Evolutionary conservation across 495 filamentous ascomycete species (phyloP), one percentile per base, ranked within the genome.

Genomic region (Podospora tetraspora): DNA sequence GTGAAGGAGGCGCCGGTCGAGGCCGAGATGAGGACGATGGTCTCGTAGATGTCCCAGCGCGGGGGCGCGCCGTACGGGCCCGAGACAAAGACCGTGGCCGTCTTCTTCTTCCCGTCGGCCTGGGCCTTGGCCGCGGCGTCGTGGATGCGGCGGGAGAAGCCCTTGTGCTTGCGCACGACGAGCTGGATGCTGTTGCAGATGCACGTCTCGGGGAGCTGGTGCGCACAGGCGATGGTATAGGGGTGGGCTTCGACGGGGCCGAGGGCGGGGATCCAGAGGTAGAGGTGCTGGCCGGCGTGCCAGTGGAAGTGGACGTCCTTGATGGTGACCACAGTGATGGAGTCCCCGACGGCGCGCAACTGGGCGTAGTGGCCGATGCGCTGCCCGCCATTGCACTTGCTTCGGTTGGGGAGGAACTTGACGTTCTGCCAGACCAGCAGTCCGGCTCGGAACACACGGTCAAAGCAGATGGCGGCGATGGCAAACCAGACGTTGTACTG

Each of bases 251-350:
- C 90, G 4, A 93, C 73, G 0, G 86, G 86, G 0, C 84, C 87
- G 9, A 96, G 76, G 4, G 80, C 82, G 68, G 91, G 92, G 66
- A 90, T 82, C 70, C 89, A 89, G 7, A 97, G 81, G 68, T 93
- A 92, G 3, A 93, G 82, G 70, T 95, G 90, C 71, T 95, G 92
- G 12, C 93, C 93, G 0, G 92, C 81, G 19, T 81, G 81, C 93
- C 93, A 97, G 21, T 75, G 79, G 68, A 94, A 86, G 24, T 88
- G 83, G 0, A 91, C 86, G 61, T 90, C 86, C 57, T 84, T 79
- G 71, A 96, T 88, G 3, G 87, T 89, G 27, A 96, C 78, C 7
- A 87, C 85, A 4, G 91, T 93, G 62, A 88, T 84, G 23, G 86
- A 83, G 24, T 86, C 83, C 8, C 86, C 82, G 1, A 93, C 74